Conservation (phyloP, 148 eudicot species). For the Camellia lanceoleosa region DNA sequence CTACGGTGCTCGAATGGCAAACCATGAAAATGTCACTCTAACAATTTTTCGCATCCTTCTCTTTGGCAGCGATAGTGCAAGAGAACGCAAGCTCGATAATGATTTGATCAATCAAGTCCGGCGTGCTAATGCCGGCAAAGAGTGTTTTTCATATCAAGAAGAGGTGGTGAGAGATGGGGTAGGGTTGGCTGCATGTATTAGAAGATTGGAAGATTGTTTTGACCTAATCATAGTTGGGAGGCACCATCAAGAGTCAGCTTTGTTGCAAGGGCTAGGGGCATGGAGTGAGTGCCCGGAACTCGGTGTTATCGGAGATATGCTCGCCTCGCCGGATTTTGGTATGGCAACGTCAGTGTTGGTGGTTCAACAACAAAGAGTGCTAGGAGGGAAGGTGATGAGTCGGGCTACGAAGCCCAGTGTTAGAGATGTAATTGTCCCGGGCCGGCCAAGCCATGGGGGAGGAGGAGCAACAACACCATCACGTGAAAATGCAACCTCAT, state of each 20-base stretch:
- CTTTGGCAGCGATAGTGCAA: slow-evolving; percentile 39
- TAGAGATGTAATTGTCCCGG: slow-evolving; percentile 2
- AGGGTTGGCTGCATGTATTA: slow-evolving; percentile 39
- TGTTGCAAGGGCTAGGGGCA: slow-evolving; percentile 49
- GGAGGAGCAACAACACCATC: not conserved
- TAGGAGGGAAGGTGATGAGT: slow-evolving; percentile 24
- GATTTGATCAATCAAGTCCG: slow-evolving; percentile 35
- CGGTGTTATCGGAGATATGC: slow-evolving; percentile 64
- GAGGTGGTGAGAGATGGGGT: slow-evolving; percentile 56
- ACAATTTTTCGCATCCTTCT: slow-evolving; percentile 55
- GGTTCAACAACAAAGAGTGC: slow-evolving; percentile 59
- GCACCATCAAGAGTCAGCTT: slow-evolving; percentile 33
- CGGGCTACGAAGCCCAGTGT: slow-evolving; percentile 9
- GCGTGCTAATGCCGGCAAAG: slow-evolving; percentile 31
- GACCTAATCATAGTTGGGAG: slow-evolving; percentile 64
- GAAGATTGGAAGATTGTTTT: slow-evolving; percentile 30
- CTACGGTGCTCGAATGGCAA: slow-evolving; percentile 64
- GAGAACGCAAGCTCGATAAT: slow-evolving; percentile 46
- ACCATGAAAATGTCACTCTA: slow-evolving; percentile 39
- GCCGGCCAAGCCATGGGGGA: not conserved
- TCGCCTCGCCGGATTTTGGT: slow-evolving; percentile 49
- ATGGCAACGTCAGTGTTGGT: slow-evolving; percentile 59
- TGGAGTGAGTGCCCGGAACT: slow-evolving; percentile 80
- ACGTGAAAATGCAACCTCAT: slow-evolving; percentile 16
- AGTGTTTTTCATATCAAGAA: slow-evolving; percentile 41